Evolutionary conservation across 352 stramenopile species (phyloP).

Genomic region (Albugo laibachii): DNA sequence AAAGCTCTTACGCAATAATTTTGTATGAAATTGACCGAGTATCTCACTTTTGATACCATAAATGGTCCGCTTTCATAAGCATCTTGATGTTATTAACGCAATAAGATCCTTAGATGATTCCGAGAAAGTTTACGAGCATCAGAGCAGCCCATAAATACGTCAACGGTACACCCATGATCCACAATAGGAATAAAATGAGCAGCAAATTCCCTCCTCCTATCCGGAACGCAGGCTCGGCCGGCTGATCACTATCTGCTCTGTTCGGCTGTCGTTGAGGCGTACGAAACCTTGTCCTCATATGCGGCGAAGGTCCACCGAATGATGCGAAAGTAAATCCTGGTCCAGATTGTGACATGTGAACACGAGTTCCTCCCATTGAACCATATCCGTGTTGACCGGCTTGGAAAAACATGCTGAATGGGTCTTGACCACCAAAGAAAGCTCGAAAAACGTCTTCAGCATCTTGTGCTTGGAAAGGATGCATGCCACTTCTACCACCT

Average conservation of each 20-base stretch:
- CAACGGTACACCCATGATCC: conserved; percentile 63
- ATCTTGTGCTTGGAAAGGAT: conserved; percentile 46
- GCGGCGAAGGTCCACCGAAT: conserved; percentile 17
- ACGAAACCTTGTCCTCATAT: not conserved
- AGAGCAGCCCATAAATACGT: conserved; percentile 62
- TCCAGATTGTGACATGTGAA: conserved; percentile 61
- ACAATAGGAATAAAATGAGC: conserved; percentile 54
- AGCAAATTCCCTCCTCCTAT: conserved; percentile 53
- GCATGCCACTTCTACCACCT: conserved; percentile 16
- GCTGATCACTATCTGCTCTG: conserved; percentile 10
- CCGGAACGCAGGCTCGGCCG: conserved; percentile 18
- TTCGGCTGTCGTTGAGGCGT: not conserved
- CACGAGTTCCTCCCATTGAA: conserved; percentile 27
- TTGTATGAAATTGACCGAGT: no score
- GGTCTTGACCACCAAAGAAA: conserved; percentile 66
- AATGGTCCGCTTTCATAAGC: no score
- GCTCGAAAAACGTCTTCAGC: conserved; percentile 65
- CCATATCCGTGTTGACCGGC: conserved; percentile 27
- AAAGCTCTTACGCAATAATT: no score
- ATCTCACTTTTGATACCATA: no score
- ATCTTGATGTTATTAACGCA: not conserved
- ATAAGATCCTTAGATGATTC: conserved; percentile 2
- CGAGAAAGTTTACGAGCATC: conserved; percentile 59
- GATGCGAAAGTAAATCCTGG: conserved; percentile 57
- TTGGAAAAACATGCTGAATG: conserved; percentile 74